A percentile compares a stretch with the other conserved stretches of the same genome.
These are phyloP conservation scores for Kodamaea lidongshanica DNA, from an alignment of 805 yeast species.

Conservation along the genomic window DNA sequence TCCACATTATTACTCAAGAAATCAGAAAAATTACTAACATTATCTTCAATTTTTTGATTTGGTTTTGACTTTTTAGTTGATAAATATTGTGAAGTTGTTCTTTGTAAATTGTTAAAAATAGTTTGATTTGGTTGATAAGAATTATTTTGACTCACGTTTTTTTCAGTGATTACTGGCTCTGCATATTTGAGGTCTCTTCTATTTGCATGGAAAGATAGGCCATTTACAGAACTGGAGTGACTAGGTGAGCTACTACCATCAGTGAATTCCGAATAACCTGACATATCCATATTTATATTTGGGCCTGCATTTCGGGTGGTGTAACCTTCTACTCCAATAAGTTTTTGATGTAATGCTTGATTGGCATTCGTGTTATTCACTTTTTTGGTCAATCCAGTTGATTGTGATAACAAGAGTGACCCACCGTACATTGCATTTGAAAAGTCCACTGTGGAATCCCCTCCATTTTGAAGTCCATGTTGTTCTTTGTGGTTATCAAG, in stretches of 20 bases:
- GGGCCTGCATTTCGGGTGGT: conserved; percentile 1
- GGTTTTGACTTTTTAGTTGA: conserved; percentile 17
- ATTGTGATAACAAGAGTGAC: conserved; percentile 36
- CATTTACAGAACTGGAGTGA: conserved; percentile 16
- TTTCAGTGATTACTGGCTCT: conserved; percentile 28
- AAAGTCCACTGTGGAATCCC: conserved; percentile 22
- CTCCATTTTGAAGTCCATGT: not conserved
- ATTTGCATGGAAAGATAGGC: conserved; percentile 29
- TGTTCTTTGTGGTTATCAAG: conserved; percentile 1
- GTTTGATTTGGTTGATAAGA: conserved; percentile 40
- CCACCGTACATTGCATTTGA: conserved; percentile 35
- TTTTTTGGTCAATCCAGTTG: conserved; percentile 37
- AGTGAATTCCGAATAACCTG: not conserved
- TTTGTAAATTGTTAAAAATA: conserved; percentile 35
- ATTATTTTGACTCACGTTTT: conserved; percentile 27
- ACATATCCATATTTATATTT: no score
- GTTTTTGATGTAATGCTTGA: conserved; percentile 7
- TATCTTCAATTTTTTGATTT: conserved; percentile 8
- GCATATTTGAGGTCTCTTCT: conserved; percentile 20
- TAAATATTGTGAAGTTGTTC: conserved; percentile 33
- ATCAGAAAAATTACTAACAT: conserved; percentile 27
- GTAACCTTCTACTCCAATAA: conserved; percentile 8
- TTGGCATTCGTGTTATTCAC: conserved; percentile 15
- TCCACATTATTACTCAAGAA: conserved; percentile 16
- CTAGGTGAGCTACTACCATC: conserved; percentile 10